Evolutionary conservation across 2,329 filamentous ascomycete species (phyloP).

Genomic region (Paraconiothyrium sp.): DNA sequence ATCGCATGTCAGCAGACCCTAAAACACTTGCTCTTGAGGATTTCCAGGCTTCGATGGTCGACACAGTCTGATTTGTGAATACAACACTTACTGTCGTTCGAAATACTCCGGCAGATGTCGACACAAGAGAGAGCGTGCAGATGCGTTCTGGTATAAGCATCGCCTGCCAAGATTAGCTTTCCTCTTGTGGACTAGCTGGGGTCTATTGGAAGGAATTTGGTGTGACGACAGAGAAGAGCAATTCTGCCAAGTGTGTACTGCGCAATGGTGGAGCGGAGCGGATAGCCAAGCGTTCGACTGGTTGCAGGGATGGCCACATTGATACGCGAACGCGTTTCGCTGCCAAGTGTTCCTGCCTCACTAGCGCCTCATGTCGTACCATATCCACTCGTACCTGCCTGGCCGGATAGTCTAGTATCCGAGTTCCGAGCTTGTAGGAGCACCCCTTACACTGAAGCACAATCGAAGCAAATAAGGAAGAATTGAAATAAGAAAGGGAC

Average conservation of each 20-base stretch:
- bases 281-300: constrained; percentile 22
- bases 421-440: constrained; percentile 31
- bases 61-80: background rate
- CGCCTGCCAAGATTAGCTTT: constrained; percentile 36
- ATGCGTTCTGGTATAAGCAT: constrained; percentile 59
- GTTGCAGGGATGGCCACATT: constrained; percentile 40
- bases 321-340: constrained; percentile 27
- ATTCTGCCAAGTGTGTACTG: background rate
- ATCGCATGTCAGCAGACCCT: constrained; percentile 37
- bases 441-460: constrained; percentile 24
- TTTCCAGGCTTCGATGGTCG: too few relatives aligned
- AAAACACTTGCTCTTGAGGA: too few relatives aligned
- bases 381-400: constrained; percentile 6
- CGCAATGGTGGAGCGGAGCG: constrained; percentile 33
- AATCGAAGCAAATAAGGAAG: constrained; percentile 12
- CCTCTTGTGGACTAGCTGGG: too few relatives aligned
- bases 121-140: constrained; percentile 60
- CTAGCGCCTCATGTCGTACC: constrained; percentile 15
- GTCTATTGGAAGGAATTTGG: too few relatives aligned
- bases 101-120: constrained; percentile 59
- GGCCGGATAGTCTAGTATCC: constrained; percentile 40
- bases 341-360: constrained; percentile 22
- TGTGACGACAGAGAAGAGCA: too few relatives aligned
- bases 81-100: constrained; percentile 52
- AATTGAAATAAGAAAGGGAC: constrained; percentile 26